phyloP scores from a whole-genome alignment of 208 protist species.

The Wallacemonas sp. region DNA sequence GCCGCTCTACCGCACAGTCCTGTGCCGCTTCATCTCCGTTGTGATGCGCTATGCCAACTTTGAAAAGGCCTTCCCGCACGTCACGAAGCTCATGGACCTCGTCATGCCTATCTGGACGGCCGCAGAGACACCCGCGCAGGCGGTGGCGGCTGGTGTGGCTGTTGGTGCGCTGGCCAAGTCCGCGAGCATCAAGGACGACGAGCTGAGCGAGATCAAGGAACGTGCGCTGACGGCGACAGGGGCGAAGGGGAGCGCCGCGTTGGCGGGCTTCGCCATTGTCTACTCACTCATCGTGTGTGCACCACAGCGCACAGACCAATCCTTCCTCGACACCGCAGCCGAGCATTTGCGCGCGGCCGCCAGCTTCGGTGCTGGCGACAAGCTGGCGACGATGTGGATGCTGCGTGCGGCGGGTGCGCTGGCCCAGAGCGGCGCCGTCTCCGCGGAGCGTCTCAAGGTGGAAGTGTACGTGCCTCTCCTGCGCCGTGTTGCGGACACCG shows the following conservation, averaged over 20 bases:
- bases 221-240: conserved; percentile 49
- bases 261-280: conserved; percentile 74
- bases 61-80: conserved; percentile 73
- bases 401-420: conserved; percentile 80
- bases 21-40: conserved; percentile 90
- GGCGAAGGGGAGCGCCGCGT: conserved; percentile 56
- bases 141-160: conserved; percentile 69
- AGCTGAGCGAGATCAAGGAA: conserved; percentile 71
- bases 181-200: conserved; percentile 66
- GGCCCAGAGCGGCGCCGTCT: conserved; percentile 51
- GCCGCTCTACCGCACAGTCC: conserved; percentile 74
- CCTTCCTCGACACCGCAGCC: conserved; percentile 64
- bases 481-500: conserved; percentile 48
- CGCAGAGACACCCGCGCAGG: conserved; percentile 65
- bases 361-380: conserved; percentile 55
- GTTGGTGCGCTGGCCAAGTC: conserved; percentile 85
- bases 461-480: conserved; percentile 71
- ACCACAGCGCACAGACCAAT: conserved; percentile 51
- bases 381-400: conserved; percentile 81
- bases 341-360: conserved; percentile 58
- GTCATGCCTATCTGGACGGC: conserved; percentile 72
- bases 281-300: conserved; percentile 71
- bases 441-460: conserved; percentile 37
- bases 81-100: conserved; percentile 64
- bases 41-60: conserved; percentile 84